Conservation (phyloP, 768 basidiomycete genomes). For the Coprinopsis marcescibilis region DNA sequence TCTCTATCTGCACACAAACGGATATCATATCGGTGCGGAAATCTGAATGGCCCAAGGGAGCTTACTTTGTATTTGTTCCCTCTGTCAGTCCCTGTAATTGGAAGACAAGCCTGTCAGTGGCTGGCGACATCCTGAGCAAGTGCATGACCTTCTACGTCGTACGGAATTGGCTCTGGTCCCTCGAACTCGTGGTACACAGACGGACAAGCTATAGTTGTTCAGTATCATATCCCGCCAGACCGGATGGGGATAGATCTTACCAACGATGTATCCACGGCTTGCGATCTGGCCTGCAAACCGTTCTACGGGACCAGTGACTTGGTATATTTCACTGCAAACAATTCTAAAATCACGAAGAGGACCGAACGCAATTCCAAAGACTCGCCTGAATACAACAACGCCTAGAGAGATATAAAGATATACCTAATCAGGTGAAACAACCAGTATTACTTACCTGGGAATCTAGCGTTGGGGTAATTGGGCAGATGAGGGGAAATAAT, state of each 20-base stretch:
- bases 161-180: conserved; percentile 82
- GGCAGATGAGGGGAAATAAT: conserved; percentile 75
- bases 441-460: conserved; percentile 54
- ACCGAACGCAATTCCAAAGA: not conserved
- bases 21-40: conserved; percentile 2
- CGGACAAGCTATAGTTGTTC: conserved; percentile 54
- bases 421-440: not conserved
- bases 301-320: conserved; percentile 96
- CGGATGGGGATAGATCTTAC: conserved; percentile 31
- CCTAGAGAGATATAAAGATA: conserved; percentile 34
- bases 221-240: not conserved
- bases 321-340: conserved; percentile 81
- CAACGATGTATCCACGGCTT: conserved; percentile 79
- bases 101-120: not conserved
- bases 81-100: conserved; percentile 35
- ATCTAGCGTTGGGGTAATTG: conserved; percentile 84
- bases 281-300: conserved; percentile 86
- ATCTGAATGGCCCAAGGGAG: not conserved
- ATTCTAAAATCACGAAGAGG: not conserved
- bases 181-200: conserved; percentile 91
- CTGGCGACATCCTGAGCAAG: not conserved
- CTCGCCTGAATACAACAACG: conserved; percentile 75
- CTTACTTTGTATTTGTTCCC: conserved; percentile 92
- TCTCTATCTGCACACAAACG: conserved; percentile 61
- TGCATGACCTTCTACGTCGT: conserved; percentile 69